Percentiles rank a stretch among this genome's conserved stretches.
phyloP scores from a whole-genome alignment of 2,329 filamentous ascomycete species.

The Penicillium olsonii region DNA sequence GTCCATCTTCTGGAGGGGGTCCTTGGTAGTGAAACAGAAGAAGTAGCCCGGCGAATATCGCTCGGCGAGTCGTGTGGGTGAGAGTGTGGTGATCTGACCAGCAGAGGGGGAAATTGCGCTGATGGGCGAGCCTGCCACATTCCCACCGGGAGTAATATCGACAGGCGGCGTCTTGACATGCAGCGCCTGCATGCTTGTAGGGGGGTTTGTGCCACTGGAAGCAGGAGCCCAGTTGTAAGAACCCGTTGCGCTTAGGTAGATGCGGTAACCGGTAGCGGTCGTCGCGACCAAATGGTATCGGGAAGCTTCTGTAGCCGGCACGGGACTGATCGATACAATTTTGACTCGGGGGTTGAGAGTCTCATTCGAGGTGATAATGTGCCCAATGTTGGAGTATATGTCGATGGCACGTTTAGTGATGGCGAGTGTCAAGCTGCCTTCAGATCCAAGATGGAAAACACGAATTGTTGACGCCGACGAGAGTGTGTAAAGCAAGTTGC shows the following conservation, averaged over 20 bases:
- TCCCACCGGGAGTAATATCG: conserved; percentile 26
- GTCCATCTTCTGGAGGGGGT: conserved; percentile 62
- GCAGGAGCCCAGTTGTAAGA: conserved; percentile 59
- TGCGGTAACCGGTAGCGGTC: conserved; percentile 84
- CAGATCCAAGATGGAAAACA: conserved; percentile 79
- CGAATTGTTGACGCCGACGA: conserved; percentile 86
- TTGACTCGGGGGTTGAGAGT: conserved; percentile 69
- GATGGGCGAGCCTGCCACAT: conserved; percentile 28
- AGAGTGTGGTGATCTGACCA: conserved; percentile 50
- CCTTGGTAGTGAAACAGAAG: conserved; percentile 74
- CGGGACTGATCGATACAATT: conserved; percentile 83
- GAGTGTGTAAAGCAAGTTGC: conserved; percentile 86
- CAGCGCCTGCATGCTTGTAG: conserved; percentile 96
- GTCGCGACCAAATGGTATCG: conserved; percentile 88
- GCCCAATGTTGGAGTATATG: conserved; percentile 72
- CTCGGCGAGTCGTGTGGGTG: conserved; percentile 42
- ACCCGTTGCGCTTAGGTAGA: conserved; percentile 88
- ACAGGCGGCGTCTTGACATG: conserved; percentile 90
- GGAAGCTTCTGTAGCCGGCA: conserved; percentile 77
- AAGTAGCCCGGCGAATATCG: conserved; percentile 87
- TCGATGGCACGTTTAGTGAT: conserved; percentile 57
- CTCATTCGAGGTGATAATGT: conserved; percentile 74
- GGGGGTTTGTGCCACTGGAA: conserved; percentile 64
- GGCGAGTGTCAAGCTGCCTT: conserved; percentile 53
- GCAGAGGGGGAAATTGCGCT: conserved; percentile 22